Base-by-base conservation (phyloP, 2,329 filamentous ascomycete species). In the Parascedosporium putredinis region DNA sequence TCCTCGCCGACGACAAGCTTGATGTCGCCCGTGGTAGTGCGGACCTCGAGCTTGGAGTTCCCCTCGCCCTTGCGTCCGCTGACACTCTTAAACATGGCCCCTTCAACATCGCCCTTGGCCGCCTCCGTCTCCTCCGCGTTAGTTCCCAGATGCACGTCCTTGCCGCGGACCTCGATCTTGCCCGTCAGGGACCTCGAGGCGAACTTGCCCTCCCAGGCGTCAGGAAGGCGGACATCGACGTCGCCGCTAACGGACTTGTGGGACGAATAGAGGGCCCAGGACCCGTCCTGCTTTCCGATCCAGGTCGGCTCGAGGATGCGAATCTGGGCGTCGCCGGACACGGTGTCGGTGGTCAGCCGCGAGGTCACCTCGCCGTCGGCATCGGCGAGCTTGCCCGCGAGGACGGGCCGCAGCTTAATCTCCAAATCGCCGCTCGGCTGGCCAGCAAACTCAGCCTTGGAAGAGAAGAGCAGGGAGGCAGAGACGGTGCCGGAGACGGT, bases 141-240 rank as follows among this genome's bases (percentile, higher is more conserved):
- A 16, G 31, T 20, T 1, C 45, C 29, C 3, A 74, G 55, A 47
- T 61, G 54, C 10, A 79, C 64, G 14, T 64, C 73, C 36, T 68
- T 62, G 12, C 76, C 76, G 18, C 47, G 53, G 6, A 71, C 60
- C 2, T 52, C 49, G 25, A 76, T 60, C 8, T 50, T 54, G 2
- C 74, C 74, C 22, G 67, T 67, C 14, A 71, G 60, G 16, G 67
- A 65, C 51, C 64, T 50, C 10, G 70, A 66, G 8, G 53, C 53
- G 29, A 78, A 59, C 18, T 55, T 54, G 12, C 76, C 76, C 54
- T 71, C 69, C 76, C 76, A 79, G 2, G 67, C 62, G 20, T 56
- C 57, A 0, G 76, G 75, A 54, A 76, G 78, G 14, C 47, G 53
- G 20, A 78, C 60, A 12, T 55, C 57, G 45, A 76, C 55, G 27